Percentiles rank a stretch among this genome's conserved stretches.
These are phyloP conservation scores for Pedinophyceae sp. DNA, from an alignment of 139 green algal genomes.

Conservation along the genomic window DNA sequence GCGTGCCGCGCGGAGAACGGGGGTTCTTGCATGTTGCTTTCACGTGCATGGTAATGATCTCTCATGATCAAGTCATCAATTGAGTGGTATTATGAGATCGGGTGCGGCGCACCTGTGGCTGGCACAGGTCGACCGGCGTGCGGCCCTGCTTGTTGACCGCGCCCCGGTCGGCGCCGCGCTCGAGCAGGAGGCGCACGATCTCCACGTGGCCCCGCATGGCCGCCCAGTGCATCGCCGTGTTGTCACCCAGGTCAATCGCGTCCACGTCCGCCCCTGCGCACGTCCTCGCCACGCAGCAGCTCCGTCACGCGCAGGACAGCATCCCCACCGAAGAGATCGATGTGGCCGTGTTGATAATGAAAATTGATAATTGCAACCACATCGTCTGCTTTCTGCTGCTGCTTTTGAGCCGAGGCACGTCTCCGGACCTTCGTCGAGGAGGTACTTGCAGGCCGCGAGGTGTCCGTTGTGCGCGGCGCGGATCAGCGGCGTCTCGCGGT, in stretches of 20 bases:
- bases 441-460: constrained; percentile 47
- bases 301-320: no score
- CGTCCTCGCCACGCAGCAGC: no score
- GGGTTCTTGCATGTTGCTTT: no score
- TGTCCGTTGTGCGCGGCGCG: constrained; percentile 81
- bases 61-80: no score
- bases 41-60: no score
- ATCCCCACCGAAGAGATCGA: no score
- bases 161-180: constrained; percentile 32
- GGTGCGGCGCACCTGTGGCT: constrained; percentile 58
- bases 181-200: constrained; percentile 62
- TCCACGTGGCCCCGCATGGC: constrained; percentile 90
- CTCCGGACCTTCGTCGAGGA: constrained; percentile 56
- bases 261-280: constrained; percentile 56
- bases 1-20: no score
- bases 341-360: no score
- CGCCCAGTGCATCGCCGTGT: constrained; percentile 86
- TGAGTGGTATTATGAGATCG: no score
- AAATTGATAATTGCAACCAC: no score
- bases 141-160: constrained; percentile 59
- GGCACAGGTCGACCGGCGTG: constrained; percentile 41
- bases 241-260: constrained; percentile 74
- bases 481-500: constrained; percentile 66
- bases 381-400: no score
- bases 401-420: no score